phyloP scores from a whole-genome alignment of 1,284 basidiomycete genomes.

The Singerocomus rubriflavus region DNA sequence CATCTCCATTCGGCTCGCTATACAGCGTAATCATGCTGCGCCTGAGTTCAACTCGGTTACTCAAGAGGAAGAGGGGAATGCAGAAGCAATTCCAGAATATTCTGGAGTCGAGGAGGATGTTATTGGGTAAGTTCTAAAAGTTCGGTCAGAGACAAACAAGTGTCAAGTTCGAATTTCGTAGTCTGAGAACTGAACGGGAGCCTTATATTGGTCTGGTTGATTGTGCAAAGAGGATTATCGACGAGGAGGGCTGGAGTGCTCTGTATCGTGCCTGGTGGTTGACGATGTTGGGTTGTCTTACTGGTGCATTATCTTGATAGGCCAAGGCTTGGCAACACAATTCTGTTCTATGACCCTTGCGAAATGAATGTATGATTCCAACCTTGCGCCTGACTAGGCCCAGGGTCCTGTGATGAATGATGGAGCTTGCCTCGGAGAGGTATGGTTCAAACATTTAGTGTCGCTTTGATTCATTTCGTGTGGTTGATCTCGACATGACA shows the following conservation, averaged over 20 bases:
- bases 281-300: slow-evolving; percentile 66
- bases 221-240: slow-evolving; percentile 74
- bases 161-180: slow-evolving; percentile 25
- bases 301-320: slow-evolving; percentile 51
- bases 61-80: slow-evolving; percentile 69
- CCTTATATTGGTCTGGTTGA: slow-evolving; percentile 82
- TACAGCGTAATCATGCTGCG: slow-evolving; percentile 80
- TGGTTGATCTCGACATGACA: no score
- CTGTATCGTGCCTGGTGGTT: slow-evolving; percentile 89
- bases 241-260: slow-evolving; percentile 78
- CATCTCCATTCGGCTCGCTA: slow-evolving; percentile 73
- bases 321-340: neutral
- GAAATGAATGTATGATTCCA: neutral
- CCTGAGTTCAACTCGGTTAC: slow-evolving; percentile 68
- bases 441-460: no score
- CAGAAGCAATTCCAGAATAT: slow-evolving; percentile 64
- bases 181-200: slow-evolving; percentile 77
- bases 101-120: slow-evolving; percentile 80
- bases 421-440: no score
- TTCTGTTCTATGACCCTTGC: neutral
- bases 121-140: slow-evolving; percentile 59
- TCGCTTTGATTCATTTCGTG: no score
- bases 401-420: no score
- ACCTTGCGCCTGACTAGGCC: neutral
- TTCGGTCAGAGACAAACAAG: neutral